Evolutionary conservation across 164 flowering plant genomes (phyloP).

Genomic region (Vitis amurensis): DNA sequence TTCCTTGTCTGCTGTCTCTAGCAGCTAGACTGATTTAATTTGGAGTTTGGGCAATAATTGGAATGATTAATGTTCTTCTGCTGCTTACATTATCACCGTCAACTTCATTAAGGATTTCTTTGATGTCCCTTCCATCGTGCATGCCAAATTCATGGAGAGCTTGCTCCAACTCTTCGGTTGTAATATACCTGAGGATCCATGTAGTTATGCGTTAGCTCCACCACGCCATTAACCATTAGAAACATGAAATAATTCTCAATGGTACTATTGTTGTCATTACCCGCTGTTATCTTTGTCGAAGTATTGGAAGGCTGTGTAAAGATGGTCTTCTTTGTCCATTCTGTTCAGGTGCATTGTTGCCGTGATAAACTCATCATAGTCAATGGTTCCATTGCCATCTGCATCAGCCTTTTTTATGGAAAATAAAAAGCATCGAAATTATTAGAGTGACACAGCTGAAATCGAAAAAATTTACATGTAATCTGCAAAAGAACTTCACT

Average conservation of each 20-base stretch:
- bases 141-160: conserved; percentile 85
- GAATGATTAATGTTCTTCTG: background rate
- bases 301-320: conserved; percentile 90
- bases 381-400: conserved; percentile 95
- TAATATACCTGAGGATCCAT: conserved; percentile 54
- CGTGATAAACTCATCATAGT: conserved; percentile 94
- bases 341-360: conserved; percentile 92
- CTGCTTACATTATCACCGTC: conserved; percentile 78
- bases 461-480: background rate
- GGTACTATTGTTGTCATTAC: conserved; percentile 23
- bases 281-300: conserved; percentile 96
- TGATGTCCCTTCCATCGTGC: conserved; percentile 81
- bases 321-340: conserved; percentile 94
- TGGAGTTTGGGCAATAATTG: background rate
- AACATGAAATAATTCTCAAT: background rate
- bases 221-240: background rate
- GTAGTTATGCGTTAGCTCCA: background rate
- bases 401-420: conserved; percentile 72
- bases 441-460: too few species aligned
- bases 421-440: too few species aligned
- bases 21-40: too few species aligned
- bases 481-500: too few species aligned
- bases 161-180: conserved; percentile 89
- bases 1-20: too few species aligned
- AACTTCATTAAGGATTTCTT: conserved; percentile 86